Evolutionary conservation across 352 stramenopile genomes (phyloP).

Genomic region (Phytophthora sansomeana): DNA sequence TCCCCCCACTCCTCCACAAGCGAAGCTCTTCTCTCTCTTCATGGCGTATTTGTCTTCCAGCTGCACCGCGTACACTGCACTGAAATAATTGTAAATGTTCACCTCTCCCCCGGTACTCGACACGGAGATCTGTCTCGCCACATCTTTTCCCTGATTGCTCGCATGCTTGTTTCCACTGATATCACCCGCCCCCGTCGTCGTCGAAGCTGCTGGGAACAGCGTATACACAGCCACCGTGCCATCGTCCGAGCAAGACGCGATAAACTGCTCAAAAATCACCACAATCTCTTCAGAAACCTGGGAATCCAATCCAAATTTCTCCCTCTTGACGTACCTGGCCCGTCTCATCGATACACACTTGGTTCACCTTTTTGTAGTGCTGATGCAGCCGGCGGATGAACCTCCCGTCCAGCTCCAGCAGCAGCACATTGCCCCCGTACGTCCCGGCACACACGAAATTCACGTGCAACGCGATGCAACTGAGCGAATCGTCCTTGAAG

Average conservation of each 20-base stretch:
- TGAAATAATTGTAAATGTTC: conserved; percentile 92
- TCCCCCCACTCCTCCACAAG: conserved; percentile 76
- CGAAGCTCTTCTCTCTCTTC: conserved; percentile 85
- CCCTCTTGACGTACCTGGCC: conserved; percentile 46
- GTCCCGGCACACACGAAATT: conserved; percentile 83
- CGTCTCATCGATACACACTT: conserved; percentile 87
- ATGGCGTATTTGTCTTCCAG: conserved; percentile 82
- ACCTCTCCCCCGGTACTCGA: conserved; percentile 82
- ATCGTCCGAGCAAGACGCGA: conserved; percentile 87
- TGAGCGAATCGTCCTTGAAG: conserved; percentile 89
- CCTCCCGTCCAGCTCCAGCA: conserved; percentile 76
- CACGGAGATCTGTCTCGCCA: conserved; percentile 50
- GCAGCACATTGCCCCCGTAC: conserved; percentile 82
- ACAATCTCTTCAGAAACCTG: conserved; percentile 5
- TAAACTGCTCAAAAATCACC: conserved; percentile 60
- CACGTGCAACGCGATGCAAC: conserved; percentile 82
- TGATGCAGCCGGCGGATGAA: conserved; percentile 87
- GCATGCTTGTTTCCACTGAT: conserved; percentile 33
- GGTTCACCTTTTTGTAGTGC: conserved; percentile 91
- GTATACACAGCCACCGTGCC: conserved; percentile 85
- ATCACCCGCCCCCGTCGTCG: conserved; percentile 6
- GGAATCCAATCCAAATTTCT: background rate
- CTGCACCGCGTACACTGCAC: conserved; percentile 81
- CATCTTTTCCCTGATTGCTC: conserved; percentile 20
- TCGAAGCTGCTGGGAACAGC: conserved; percentile 53